Base-by-base conservation (phyloP, 1,284 basidiomycete species). In the Marasmius sp. region DNA sequence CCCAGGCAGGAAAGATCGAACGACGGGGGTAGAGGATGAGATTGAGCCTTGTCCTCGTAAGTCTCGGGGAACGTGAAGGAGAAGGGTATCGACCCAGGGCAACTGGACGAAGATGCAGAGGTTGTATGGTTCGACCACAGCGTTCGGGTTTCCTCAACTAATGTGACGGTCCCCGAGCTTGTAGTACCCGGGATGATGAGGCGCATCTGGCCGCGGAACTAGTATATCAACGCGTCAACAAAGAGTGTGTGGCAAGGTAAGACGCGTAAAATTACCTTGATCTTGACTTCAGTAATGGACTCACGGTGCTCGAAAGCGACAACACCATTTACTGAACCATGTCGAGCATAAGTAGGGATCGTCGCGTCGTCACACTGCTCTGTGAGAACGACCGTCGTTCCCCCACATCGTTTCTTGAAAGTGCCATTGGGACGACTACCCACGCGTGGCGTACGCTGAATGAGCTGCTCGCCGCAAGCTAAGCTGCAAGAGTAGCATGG, bases 141-240 rank as follows among this genome's bases (percentile, higher is more conserved):
- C n/a, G 16, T 47, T 47, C 20, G 45, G 45, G 16, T 16, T n/a
- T 47, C 7, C 20, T 47, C 45, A 4, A 47, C 45, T n/a, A 47
- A n/a, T 16, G 45, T 14, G 6, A 47, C 45, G 7, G 9, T n/a
- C 9, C 45, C n/a, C 16, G 45, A 14, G 45, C 16, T 47, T 20
- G 20, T 27, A 27, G 27, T 20, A 51, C 83, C 75, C 38, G 77
- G 73, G n/a, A 74, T 71, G 5, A 72, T 76, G 8, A 81, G 65
- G 41, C 78, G 75, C 52, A 87, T 69, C 64, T 76, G 79, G 22
- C 83, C 85, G 59, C 81, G 76, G 18, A 88, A 65, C 87, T 88
- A 27, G 36, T n/a, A 12, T 20, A 60, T n/a, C 18, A 36, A 47
- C 48, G 4, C 37, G 41, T 45, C 37, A 62, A 18, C 12, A 60